Evolutionary conservation across 805 yeast genomes (phyloP), one percentile per base, ranked within the genome.

Genomic region (Wickerhamiella alocasiicola): DNA sequence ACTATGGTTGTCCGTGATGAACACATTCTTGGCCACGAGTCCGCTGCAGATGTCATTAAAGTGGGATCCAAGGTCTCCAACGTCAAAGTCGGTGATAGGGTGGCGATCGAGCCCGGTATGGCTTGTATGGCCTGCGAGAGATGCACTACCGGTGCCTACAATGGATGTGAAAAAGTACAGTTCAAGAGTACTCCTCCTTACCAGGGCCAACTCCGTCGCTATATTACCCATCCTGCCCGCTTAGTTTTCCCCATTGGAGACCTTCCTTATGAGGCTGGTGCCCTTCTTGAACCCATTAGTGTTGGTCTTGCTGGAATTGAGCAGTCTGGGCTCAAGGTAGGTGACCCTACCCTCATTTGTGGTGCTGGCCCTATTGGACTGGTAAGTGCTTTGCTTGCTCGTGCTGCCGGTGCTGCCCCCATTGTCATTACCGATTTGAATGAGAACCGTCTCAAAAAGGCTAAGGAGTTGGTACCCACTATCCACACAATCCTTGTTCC

Each of bases 341-440:
- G 76, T 38, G 66, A 66, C 46, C 70, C 72, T 18, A 63, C 61
- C 9, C 52, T 68, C 34, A 59, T 72, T 39, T 63, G 68, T 31
- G 78, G 78, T 39, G 75, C 76, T 13, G 77, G 78, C 17, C 77
- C 78, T n/a, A 72, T 72, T 48, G 78, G 78, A 12, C 55, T 72
- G 24, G 63, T 68, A 30, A 55, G 71, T 19, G 63, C 73, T 36
- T 46, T 65, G 3, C 53, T 70, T 35, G 74, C 74, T 9, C 60
- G 64, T 25, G 75, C 74, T 11, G 62, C 68, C 2, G 78, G 78
- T 18, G 73, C 74, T 4, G 60, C 67, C 24, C 76, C 76, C 23
- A 46, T 72, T 13, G 66, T 64, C 15, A 68, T 71, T 47, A 67
- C 74, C 4, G 77, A 72, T 52, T 53, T 72, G 31, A 59, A 64